Percentiles rank a stretch among this genome's conserved stretches.
phyloP scores from a whole-genome alignment of 2,329 filamentous ascomycete genomes.

The Neodidymelliopsis sp. region DNA sequence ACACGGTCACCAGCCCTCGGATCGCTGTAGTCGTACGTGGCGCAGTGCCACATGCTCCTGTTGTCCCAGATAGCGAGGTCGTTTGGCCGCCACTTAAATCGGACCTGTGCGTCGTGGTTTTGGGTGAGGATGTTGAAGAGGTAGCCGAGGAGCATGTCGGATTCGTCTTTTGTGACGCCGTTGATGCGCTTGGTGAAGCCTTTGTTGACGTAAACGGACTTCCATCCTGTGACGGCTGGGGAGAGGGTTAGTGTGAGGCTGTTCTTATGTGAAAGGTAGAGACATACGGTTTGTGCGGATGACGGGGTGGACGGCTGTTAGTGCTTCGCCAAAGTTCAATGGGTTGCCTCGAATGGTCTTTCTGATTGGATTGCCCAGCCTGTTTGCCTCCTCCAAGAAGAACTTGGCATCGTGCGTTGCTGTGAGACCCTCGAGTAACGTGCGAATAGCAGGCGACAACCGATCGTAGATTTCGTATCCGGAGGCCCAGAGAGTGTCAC shows the following conservation, averaged over 20 bases:
- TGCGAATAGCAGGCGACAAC: constrained; percentile 56
- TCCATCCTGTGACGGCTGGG: constrained; percentile 67
- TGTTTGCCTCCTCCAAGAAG: constrained; percentile 37
- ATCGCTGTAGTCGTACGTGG: constrained; percentile 69
- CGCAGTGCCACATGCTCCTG: constrained; percentile 64
- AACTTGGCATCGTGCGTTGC: constrained; percentile 53
- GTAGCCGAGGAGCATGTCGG: constrained; percentile 53
- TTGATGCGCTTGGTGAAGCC: constrained; percentile 53
- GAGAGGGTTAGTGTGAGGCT: constrained; percentile 7
- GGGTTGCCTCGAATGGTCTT: constrained; percentile 55
- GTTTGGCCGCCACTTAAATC: constrained; percentile 55
- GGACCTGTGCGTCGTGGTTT: constrained; percentile 62
- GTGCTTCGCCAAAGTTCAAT: constrained; percentile 60
- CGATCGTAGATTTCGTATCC: constrained; percentile 60
- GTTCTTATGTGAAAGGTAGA: too few species aligned
- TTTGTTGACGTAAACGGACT: constrained; percentile 51
- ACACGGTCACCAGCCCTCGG: constrained; percentile 61
- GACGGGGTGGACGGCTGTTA: constrained; percentile 64
- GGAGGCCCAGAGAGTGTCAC: constrained; percentile 49
- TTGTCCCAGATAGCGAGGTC: constrained; percentile 71
- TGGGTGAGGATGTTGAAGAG: constrained; percentile 54
- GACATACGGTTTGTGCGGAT: constrained; percentile 64
- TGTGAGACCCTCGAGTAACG: constrained; percentile 58
- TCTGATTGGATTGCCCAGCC: constrained; percentile 38
- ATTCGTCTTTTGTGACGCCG: constrained; percentile 56